Evolutionary conservation across 1,284 basidiomycete species (phyloP), one percentile per base, ranked within the genome.

Genomic region (Cyathus olla): DNA sequence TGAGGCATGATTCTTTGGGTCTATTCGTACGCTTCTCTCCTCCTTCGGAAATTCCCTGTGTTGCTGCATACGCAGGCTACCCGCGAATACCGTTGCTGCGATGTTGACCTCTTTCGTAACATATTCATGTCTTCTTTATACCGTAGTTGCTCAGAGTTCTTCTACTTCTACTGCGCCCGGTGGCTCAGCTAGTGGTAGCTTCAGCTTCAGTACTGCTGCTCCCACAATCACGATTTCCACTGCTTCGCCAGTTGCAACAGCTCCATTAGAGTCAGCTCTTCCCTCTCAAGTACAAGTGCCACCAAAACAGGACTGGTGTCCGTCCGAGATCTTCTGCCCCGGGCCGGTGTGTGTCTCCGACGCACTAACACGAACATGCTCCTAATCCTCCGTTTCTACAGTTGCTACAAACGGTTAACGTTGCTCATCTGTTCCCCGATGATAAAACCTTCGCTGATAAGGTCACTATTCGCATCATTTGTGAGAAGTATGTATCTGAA

Each of bases 381-480:
- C 29, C 49, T 22, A 59, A 42, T n/a, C 62, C 48, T 28, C 44
- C 22, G 13, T 26, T 19, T 42, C 19, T 42, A 24, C 63, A 95
- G 92, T 72, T 96, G 6, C 81, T 97, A 31, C 95, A 96, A 86
- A 92, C 94, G 1, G 90, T 97, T 59, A 92, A 96, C 77, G 69
- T 97, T 48, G 91, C 95, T 0, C 74, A 85, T 28, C 80, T 95
- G 35, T 98, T 88, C 74, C 71, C 83, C 0, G 96, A 98, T 76
- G 90, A 90, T 56, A 98, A 98, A 79, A 95, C 93, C 0, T 93
- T 98, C 73, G 92, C 94, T 17, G 96, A 98, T 84, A 97, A 86
- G 70, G 83, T 80, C 57, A 35, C 74, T 52, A 49, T 49, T 49
- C 47, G n/a, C n/a, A n/a, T 48, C 11, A 28, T 48, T 9, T 10